Evolutionary conservation across 2,329 filamentous ascomycete genomes (phyloP).

Genomic region (Blastomyces silverae): DNA sequence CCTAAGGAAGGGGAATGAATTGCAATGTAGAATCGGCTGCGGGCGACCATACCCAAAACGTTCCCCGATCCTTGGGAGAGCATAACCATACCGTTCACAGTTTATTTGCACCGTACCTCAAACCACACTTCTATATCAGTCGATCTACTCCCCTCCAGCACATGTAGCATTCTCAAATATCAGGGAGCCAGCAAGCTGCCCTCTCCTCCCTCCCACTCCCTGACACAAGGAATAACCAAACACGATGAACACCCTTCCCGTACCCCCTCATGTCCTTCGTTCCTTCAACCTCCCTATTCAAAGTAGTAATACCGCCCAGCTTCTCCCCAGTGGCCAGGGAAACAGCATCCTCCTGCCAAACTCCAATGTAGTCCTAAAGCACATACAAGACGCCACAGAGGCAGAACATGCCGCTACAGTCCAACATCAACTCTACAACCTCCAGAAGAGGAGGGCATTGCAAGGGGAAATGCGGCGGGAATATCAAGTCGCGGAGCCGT

Average conservation of each 20-base stretch:
- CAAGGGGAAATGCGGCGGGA: not conserved
- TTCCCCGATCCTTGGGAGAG: not conserved
- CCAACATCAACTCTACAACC: slow-evolving; percentile 9
- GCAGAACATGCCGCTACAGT: slow-evolving; percentile 12
- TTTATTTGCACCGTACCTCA: not conserved
- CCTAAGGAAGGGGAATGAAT: too few relatives aligned
- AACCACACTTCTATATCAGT: too few relatives aligned
- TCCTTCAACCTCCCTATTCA: slow-evolving; percentile 11
- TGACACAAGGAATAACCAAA: not conserved
- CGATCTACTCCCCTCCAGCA: too few relatives aligned
- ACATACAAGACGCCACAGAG: slow-evolving; percentile 10
- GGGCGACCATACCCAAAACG: not conserved
- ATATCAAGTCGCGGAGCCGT: slow-evolving; percentile 16
- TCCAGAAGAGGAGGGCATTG: not conserved
- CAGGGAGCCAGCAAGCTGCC: not conserved
- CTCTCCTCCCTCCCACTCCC: not conserved
- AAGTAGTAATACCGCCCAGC: slow-evolving; percentile 9
- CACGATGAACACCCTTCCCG: not conserved
- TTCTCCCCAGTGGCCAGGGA: slow-evolving; percentile 14
- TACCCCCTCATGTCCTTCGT: slow-evolving; percentile 7
- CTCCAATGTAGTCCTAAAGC: slow-evolving; percentile 14
- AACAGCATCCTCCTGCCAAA: slow-evolving; percentile 11
- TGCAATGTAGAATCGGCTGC: too few relatives aligned
- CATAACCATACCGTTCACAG: not conserved
- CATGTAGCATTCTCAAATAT: not conserved